Evolutionary conservation across 768 basidiomycete species (phyloP), one percentile per base, ranked within the genome.

Genomic region (Rhodotorula toruloides): DNA sequence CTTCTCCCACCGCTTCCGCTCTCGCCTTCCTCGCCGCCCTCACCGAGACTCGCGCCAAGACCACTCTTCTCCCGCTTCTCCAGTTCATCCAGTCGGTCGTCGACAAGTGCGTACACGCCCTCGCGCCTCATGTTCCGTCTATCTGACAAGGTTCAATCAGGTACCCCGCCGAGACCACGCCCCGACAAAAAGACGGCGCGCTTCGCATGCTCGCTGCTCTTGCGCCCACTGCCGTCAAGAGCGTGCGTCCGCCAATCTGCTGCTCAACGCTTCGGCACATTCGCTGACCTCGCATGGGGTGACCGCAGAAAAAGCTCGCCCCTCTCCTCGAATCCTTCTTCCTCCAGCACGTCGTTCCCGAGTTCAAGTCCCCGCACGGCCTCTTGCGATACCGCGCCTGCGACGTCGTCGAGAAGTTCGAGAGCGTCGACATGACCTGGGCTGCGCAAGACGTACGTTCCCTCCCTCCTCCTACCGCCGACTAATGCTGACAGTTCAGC

Each of bases 331-430:
- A 91, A 76, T 81, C 83, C 32, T 90, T 93, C 77, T 79, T 90
- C 72, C 63, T 86, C 40, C 83, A 83, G 70, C 84, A 87, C 67
- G 87, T 93, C 40, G 81, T 87, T 53, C 87, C 87, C 16, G 86
- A 86, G 76, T 87, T 91, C 72, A 76, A 80, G 19, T 82, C 82
- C 42, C 74, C 79, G 8, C 84, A 90, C 67, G 84, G 86, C 0
- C 91, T 87, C 76, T 80, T 93, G 77, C 83, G 89, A 54, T 84
- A 86, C 22, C 85, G 90, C 58, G 91, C 90, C 42, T 85, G 86
- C 73, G 88, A 91, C 72, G 85, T 94, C 58, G 78, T 92, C 57
- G 87, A 85, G 27, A 86, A 85, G 7, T 82, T 89, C 34, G 84
- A 85, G 63, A 87, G 88, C 74, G 78, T 82, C 48, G 85, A 85